A percentile compares a stretch with the other conserved stretches of the same genome.
Conservation (phyloP, 257 asterid genomes). For the Nicotiana tabacum region DNA sequence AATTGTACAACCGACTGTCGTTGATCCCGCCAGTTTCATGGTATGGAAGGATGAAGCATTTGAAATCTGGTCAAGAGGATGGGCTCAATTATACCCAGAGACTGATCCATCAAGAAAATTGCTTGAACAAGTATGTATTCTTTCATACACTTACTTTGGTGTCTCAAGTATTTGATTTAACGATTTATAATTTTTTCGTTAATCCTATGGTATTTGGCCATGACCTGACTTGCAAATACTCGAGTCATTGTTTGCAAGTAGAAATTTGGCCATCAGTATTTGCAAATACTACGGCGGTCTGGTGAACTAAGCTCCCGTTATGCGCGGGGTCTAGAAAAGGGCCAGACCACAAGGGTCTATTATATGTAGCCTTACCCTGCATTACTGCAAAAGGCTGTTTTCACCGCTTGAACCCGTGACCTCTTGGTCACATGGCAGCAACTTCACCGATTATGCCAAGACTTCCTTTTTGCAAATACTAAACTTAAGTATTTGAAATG, state of each 20-base stretch:
- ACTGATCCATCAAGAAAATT: slow-evolving; percentile 65
- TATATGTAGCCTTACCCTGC: too few species aligned
- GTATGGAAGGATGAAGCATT: slow-evolving; percentile 98
- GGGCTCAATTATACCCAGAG: slow-evolving; percentile 86
- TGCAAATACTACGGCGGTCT: too few species aligned
- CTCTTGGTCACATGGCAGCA: too few species aligned
- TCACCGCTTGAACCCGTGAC: too few species aligned
- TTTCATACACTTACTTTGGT: background rate
- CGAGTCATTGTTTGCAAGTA: background rate
- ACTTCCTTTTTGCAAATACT: too few species aligned
- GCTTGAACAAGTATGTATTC: slow-evolving; percentile 60
- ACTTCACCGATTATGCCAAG: too few species aligned
- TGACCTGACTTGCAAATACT: too few species aligned
- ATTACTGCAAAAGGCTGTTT: too few species aligned
- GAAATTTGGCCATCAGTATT: background rate
- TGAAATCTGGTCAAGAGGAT: slow-evolving; percentile 83
- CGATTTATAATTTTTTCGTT: background rate
- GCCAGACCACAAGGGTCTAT: too few species aligned
- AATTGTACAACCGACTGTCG: slow-evolving; percentile 86
- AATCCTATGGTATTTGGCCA: background rate
- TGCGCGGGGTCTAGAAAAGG: too few species aligned
- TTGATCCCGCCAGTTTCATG: slow-evolving; percentile 77
- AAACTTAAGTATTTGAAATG: background rate
- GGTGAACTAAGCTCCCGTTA: too few species aligned
- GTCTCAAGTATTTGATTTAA: background rate